These are phyloP conservation scores for Eragrostis nindensis DNA, from an alignment of 176 grass and related monocot genomes.

Conservation along the genomic window DNA sequence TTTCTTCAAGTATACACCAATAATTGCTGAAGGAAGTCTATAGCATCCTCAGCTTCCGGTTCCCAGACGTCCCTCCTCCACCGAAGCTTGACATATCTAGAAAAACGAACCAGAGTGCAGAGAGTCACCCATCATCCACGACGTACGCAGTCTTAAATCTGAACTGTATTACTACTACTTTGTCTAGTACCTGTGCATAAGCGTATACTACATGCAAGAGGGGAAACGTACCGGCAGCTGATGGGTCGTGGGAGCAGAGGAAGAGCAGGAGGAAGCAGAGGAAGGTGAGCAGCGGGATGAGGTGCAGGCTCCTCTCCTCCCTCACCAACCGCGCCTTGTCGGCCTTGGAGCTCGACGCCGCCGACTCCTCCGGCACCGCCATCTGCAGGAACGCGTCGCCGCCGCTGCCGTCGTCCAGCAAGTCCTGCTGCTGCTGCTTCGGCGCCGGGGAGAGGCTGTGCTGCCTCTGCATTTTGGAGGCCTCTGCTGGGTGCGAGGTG, in stretches of 20 bases:
- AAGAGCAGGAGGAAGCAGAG: slow-evolving; percentile 72
- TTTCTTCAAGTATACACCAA: neutral
- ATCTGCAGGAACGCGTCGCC: slow-evolving; percentile 31
- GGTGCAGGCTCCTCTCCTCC: slow-evolving; percentile 61
- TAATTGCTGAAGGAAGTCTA: neutral
- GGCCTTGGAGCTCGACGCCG: slow-evolving; percentile 33
- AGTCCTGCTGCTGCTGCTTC: slow-evolving; percentile 38
- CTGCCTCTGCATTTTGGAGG: slow-evolving; percentile 45
- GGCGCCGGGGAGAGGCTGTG: slow-evolving; percentile 31
- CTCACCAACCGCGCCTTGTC: slow-evolving; percentile 20
- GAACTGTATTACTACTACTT: neutral
- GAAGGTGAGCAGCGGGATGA: slow-evolving; percentile 68
- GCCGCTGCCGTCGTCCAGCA: slow-evolving; percentile 4
- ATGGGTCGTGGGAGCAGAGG: slow-evolving; percentile 65
- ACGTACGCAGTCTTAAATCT: neutral
- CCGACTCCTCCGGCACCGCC: slow-evolving; percentile 33
- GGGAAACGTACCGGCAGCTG: slow-evolving; percentile 32
- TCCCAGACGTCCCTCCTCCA: slow-evolving; percentile 25
- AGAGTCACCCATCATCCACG: neutral
- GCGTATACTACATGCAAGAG: neutral
- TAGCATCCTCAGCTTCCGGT: slow-evolving; percentile 43
- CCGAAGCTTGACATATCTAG: slow-evolving; percentile 48
- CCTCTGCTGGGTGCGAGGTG: neutral
- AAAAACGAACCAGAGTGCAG: neutral
- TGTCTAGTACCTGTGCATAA: neutral